Evolutionary conservation across 1,284 basidiomycete genomes (phyloP).

Genomic region (Cerioporus squamosus): DNA sequence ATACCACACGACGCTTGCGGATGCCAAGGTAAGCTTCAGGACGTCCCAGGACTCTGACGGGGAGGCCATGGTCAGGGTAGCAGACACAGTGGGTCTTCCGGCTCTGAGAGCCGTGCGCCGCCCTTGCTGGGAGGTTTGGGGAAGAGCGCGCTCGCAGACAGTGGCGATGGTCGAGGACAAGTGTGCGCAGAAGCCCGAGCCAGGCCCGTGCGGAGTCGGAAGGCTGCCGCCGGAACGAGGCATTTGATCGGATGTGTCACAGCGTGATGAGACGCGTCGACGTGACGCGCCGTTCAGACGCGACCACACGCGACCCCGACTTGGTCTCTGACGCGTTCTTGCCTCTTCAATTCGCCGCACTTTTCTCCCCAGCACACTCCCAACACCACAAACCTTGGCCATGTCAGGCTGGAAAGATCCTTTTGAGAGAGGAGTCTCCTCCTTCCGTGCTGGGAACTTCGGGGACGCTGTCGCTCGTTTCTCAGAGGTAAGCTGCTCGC

Average conservation of each 20-base stretch:
- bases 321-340: not conserved
- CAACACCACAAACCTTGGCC: no score
- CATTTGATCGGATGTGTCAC: not conserved
- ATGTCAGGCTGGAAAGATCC: conserved; percentile 41
- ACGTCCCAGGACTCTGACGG: conserved; percentile 11
- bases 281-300: not conserved
- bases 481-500: conserved; percentile 39
- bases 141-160: not conserved
- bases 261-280: conserved; percentile 15
- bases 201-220: not conserved
- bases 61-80: conserved; percentile 9
- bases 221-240: not conserved
- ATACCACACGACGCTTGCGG: conserved; percentile 73
- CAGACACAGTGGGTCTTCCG: not conserved
- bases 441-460: conserved; percentile 44
- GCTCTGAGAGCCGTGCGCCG: not conserved
- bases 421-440: conserved; percentile 46
- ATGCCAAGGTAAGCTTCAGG: conserved; percentile 39
- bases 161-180: no score
- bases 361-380: no score
- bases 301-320: not conserved
- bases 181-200: no score
- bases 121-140: not conserved
- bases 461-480: conserved; percentile 47
- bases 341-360: no score